Base-by-base conservation (phyloP, 495 filamentous ascomycete species). In the Penicillium herquei region DNA sequence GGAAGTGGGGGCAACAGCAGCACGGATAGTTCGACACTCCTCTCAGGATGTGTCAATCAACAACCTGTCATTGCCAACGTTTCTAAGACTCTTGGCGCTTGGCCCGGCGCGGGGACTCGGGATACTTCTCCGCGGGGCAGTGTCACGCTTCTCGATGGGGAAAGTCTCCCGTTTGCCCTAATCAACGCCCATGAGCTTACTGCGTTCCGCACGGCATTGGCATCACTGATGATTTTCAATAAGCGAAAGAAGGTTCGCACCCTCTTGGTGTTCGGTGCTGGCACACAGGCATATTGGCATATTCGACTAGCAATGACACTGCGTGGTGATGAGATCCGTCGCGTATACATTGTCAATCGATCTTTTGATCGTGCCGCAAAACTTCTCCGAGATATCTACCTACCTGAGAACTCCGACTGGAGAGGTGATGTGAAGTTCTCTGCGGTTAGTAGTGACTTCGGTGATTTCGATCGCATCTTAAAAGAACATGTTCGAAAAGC, bases 261-360 rank as follows among this genome's bases (percentile, higher is more conserved):
- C 10, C 57, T 96, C 3, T 81, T 86, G 30, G 87, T 96, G 48
- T 97, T 98, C 66, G 94, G 93, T n/a, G 84, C 87, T 11, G 93
- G 93, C 18, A 83, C 86, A 57, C 92, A 96, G 71, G 94, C 94
- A 10, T 91, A 90, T 70, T 98, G 93, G 93, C 92, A 96, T 69
- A 84, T 92, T 49, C 88, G 91, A 0, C 80, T 96, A 11, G 84
- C 90, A 0, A 75, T 98, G 18, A 78, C 90, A 16, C 77, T 96
- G 12, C 84, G 87, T 13, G 86, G 87, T 0, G 57, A 70, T 12
- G 89, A 89, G 6, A 87, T 96, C 60, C 82, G 86, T 55, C 81
- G 87, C 45, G 80, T 96, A 13, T 84, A 87, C 73, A 87, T 96
- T 59, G 81, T 96, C 58, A 92, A 90, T 65, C 83, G 83, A 43